Evolutionary conservation across 208 protist species (phyloP), one percentile per base, ranked within the genome.

Genomic region (Trypanosoma rangeli): DNA sequence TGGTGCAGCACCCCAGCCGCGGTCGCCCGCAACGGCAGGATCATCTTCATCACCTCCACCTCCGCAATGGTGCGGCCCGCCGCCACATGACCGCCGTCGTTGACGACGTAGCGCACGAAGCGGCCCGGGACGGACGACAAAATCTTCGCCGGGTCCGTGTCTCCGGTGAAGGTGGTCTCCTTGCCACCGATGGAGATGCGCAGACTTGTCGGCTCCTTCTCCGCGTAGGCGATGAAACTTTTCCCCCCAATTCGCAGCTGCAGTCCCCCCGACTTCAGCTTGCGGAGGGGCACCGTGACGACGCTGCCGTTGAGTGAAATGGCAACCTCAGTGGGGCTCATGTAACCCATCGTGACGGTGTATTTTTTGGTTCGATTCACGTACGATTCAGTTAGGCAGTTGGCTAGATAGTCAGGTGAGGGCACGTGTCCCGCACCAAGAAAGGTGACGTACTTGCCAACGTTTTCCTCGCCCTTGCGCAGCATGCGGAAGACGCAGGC

Each of bases 1-100:
- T 92, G 88, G 54, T 94, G 78, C 48, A 98, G 52, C 42, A 71
- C 74, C 64, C 97, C 97, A 3, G 83, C 76, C 0, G 93, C 88
- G 50, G 80, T 79, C 8, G 85, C 85, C 13, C 89, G 79, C 12
- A 99, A 63, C 24, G 96, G 90, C 73, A 99, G 86, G 74, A 98
- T 94, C 98, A 99, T 99, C 84, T 99, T 99, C 98, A 99, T 99
- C n/a, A 98, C 97, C 75, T 99, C 98, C 48, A 98, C 85, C 77
- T 99, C 97, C 16, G 96, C 97, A 68, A 95, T 98, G 22, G 97
- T 83, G 54, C 83, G 74, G 53, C 84, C 87, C 57, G 90, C 88
- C 54, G 79, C 82, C 28, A 99, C 86, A 57, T 97, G 91, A 12
- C 80, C 85, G 58, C 94, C 96, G 57, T 99, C 92, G 26, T 79